phyloP scores from a whole-genome alignment of 2,329 filamentous ascomycete genomes.

The Plectosphaerella sp. region DNA sequence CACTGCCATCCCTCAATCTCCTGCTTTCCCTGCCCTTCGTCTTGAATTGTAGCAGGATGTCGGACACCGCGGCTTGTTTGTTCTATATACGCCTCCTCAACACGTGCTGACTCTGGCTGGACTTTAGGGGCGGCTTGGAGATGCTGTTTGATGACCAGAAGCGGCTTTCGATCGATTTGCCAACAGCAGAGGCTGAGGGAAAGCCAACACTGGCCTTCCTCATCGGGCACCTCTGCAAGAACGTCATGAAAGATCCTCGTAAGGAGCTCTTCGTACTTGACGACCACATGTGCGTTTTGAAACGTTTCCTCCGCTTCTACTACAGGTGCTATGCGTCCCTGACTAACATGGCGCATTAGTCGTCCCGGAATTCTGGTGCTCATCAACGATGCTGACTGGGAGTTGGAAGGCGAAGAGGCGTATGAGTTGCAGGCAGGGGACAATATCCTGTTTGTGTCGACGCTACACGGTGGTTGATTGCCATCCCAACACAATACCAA shows the following conservation, averaged over 20 bases:
- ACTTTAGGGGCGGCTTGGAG: constrained; percentile 77
- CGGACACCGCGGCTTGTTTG: too few species aligned
- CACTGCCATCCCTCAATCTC: neutral
- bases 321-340: neutral
- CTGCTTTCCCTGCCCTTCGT: neutral
- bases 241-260: constrained; percentile 79
- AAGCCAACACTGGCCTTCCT: constrained; percentile 68
- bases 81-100: neutral
- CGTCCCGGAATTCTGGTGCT: constrained; percentile 93
- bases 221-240: constrained; percentile 72
- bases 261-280: constrained; percentile 89
- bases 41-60: neutral
- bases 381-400: constrained; percentile 98
- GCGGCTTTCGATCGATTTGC: constrained; percentile 66
- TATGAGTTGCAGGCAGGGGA: constrained; percentile 81
- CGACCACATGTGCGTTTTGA: constrained; percentile 70
- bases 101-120: constrained; percentile 2
- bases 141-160: constrained; percentile 85
- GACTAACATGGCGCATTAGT: constrained; percentile 38
- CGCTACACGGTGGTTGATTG: constrained; percentile 78
- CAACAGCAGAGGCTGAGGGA: constrained; percentile 55
- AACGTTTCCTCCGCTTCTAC: too few species aligned
- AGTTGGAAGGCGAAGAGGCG: constrained; percentile 88
- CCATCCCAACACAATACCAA: neutral
- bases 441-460: constrained; percentile 93